Evolutionary conservation across 179 eudicot species (phyloP).

Genomic region (Beta lomatogona): DNA sequence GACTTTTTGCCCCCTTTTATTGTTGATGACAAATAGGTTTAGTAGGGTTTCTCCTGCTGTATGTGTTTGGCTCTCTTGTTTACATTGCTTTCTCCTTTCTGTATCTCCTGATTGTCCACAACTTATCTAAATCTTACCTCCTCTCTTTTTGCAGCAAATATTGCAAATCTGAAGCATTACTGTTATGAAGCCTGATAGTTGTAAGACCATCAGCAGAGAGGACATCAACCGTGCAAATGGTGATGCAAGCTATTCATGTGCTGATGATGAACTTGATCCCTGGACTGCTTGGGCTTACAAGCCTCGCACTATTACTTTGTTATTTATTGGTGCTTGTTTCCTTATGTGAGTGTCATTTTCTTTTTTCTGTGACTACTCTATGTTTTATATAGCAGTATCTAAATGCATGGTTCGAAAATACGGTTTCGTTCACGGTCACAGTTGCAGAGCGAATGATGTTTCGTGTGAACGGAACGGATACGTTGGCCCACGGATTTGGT

Average conservation of each 20-base stretch:
- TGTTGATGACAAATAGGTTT: too few relatives aligned
- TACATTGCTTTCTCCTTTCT: too few relatives aligned
- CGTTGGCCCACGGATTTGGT: too few relatives aligned
- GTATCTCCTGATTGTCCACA: too few relatives aligned
- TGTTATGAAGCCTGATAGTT: slow-evolving; percentile 61
- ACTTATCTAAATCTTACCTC: too few relatives aligned
- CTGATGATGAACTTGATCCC: slow-evolving; percentile 86
- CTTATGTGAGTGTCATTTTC: slow-evolving; percentile 62
- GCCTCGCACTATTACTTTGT: slow-evolving; percentile 86
- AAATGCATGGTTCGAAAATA: too few relatives aligned
- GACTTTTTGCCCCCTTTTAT: too few relatives aligned
- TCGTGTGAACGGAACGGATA: too few relatives aligned
- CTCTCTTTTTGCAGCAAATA: slow-evolving; percentile 7
- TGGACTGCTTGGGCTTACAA: slow-evolving; percentile 99
- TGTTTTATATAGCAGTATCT: background rate
- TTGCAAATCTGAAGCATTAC: slow-evolving; percentile 21
- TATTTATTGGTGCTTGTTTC: slow-evolving; percentile 87
- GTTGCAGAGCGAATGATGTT: too few relatives aligned
- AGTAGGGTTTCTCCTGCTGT: too few relatives aligned
- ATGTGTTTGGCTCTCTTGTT: too few relatives aligned
- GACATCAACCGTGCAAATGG: slow-evolving; percentile 52
- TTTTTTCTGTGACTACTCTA: background rate
- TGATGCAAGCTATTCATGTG: slow-evolving; percentile 34
- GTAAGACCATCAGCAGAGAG: slow-evolving; percentile 40
- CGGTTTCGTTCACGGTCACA: too few relatives aligned